Base-by-base conservation (phyloP, 805 yeast species). In the Yarrowia keelungensis region DNA sequence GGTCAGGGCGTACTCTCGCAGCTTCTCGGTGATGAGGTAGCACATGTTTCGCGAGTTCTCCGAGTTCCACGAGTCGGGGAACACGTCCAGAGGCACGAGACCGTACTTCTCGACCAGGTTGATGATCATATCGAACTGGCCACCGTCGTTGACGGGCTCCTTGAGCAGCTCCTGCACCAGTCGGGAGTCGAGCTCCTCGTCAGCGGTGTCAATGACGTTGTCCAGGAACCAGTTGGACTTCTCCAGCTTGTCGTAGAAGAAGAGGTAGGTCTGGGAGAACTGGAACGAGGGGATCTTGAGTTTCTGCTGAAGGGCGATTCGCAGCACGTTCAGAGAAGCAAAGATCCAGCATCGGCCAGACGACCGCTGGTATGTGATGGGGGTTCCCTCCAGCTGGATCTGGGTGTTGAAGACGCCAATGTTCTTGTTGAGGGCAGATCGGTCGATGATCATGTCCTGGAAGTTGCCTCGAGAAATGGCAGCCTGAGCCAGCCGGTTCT, bases 301-400 rank as follows among this genome's bases (percentile, higher is more conserved):
- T 75, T 84, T 84, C 73, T 83, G 81, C 78, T 87, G 86, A 50
- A 90, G 84, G 67, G 83, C 83, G 65, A 88, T 76, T 73, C 97
- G 84, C 74, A 91, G 80, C 69, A 89, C 83, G 73, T 92, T 91
- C 67, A 91, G 86, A 0, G 94, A 85, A 11, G 97, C 97, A 78
- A 91, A 91, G 70, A 91, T 83, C 97, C 97, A 91, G 79, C 97
- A 91, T 74, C 97, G 81, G 39, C 97, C 97, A 26, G 91, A 86
- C 11, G 86, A 77, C 73, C 85, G 84, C 80, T 91, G 97, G 78
- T 89, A 87, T 68, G 89, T 87, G 16, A 89, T 83, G 35, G 93
- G 92, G 0, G 85, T 74, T 3, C 88, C 89, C 73, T 85, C 87
- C 4, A 79, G 78, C 53, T 80, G 80, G 43, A 85, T 81, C 67